Evolutionary conservation across 2,329 filamentous ascomycete genomes (phyloP).

Genomic region (Penicillium italicum): DNA sequence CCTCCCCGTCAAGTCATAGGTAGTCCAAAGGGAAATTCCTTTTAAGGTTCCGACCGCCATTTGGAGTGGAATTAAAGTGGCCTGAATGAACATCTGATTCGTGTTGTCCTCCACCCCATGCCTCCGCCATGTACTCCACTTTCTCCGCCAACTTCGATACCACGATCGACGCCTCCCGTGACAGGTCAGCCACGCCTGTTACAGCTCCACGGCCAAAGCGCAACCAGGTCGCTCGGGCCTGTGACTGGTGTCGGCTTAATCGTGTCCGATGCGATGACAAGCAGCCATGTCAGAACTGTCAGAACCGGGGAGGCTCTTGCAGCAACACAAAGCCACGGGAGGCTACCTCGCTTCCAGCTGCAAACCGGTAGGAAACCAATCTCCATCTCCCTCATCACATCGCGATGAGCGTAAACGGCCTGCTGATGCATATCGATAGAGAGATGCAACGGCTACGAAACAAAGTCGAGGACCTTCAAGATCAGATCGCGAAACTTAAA

Average conservation of each 20-base stretch:
- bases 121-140: conserved; percentile 3
- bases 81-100: not conserved
- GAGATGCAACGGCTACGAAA: not conserved
- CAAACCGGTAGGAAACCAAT: not conserved
- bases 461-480: not conserved
- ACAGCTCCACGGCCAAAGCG: not conserved
- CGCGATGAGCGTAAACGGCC: not conserved
- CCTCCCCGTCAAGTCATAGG: not conserved
- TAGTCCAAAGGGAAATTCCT: not conserved
- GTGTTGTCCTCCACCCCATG: not conserved
- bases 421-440: not conserved
- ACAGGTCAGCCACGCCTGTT: not conserved
- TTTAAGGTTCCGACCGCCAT: not conserved
- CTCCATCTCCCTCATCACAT: not conserved
- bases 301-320: conserved; percentile 2
- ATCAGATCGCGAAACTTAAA: not conserved
- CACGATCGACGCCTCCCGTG: not conserved
- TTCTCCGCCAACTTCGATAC: conserved; percentile 4
- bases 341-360: conserved; percentile 4
- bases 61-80: not conserved
- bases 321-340: conserved; percentile 8
- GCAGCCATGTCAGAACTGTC: not conserved
- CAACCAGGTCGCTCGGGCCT: not conserved
- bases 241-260: not conserved
- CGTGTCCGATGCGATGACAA: not conserved